Evolutionary conservation across 257 asterid species (phyloP), one percentile per base, ranked within the genome.

Genomic region (Leptodermis oblonga): DNA sequence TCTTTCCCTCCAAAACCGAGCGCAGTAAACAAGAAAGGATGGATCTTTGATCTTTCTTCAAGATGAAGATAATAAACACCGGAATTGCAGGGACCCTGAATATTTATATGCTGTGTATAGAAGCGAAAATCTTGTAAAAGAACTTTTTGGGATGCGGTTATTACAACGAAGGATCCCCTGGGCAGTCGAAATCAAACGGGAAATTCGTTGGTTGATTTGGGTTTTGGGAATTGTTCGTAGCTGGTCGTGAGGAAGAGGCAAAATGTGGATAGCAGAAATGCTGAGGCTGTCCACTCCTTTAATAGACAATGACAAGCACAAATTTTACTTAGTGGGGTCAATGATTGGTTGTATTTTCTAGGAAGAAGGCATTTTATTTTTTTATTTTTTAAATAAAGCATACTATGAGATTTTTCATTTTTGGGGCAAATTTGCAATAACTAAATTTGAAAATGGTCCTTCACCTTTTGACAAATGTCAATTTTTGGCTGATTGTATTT

Each of bases 261-360:
- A 56, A 59, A 28, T 42, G 39, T 33, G 37, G 72, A 53, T 55
- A 31, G n/a, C 13, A 7, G 54, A 30, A 37, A 41, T 9, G 43
- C 41, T 30, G n/a, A 42, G 59, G 56, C 28, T 72, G 71, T 53
- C 67, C 76, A 39, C 37, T 36, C 66, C 59, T 65, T 72, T 72
- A 53, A 72, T 28, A 56, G 67, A 43, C 5, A 8, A 18, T 39
- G 62, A 3, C 66, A 62, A n/a, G n/a, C n/a, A 31, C 46, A 30
- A 45, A 72, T 22, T 52, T 39, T 65, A 26, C 33, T 53, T 65
- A 8, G 48, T 53, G 36, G 15, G 67, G 23, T 25, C 48, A 17
- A 26, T 49, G 43, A 71, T 71, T 41, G 30, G 31, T 7, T 28
- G 62, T 65, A 54, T 31, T 36, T 36, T 73, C 76, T 65, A 42